These are phyloP conservation scores for Maudiozyma barnettii DNA, from an alignment of 805 yeast species.

Conservation along the genomic window DNA sequence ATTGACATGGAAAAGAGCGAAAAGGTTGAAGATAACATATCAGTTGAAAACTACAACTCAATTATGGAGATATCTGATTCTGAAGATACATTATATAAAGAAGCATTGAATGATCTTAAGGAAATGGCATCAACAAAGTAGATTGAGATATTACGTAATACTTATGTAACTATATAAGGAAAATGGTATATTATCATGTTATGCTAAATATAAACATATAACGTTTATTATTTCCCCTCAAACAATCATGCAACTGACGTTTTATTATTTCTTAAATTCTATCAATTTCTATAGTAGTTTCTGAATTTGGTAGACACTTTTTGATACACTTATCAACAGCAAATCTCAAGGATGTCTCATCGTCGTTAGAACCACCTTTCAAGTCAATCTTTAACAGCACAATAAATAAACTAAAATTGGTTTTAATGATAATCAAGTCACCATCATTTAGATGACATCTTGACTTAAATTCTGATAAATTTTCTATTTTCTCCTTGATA, in stretches of 20 bases:
- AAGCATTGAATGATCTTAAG: slow-evolving; percentile 37
- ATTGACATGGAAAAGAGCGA: slow-evolving; percentile 1
- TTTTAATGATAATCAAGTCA: slow-evolving; percentile 46
- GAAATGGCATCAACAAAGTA: slow-evolving; percentile 27
- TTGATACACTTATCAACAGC: slow-evolving; percentile 24
- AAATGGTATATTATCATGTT: not conserved
- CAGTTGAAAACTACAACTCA: slow-evolving; percentile 3
- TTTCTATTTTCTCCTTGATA: slow-evolving; percentile 38
- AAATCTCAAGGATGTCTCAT: slow-evolving; percentile 44
- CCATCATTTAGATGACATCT: slow-evolving; percentile 36
- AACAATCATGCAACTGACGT: too few species aligned
- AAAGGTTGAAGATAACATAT: slow-evolving; percentile 3
- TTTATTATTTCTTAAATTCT: slow-evolving; percentile 5
- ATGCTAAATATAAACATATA: too few species aligned
- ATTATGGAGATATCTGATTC: slow-evolving; percentile 15
- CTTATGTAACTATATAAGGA: too few species aligned
- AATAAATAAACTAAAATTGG: slow-evolving; percentile 51
- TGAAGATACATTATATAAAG: slow-evolving; percentile 35
- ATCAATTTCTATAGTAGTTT: slow-evolving; percentile 28
- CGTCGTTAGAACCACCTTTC: slow-evolving; percentile 66
- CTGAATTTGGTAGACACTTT: slow-evolving; percentile 16
- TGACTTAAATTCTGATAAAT: slow-evolving; percentile 43
- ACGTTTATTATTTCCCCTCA: too few species aligned
- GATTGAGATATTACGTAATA: not conserved
- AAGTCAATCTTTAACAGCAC: slow-evolving; percentile 47